Percentiles rank a stretch among this genome's conserved stretches.
Conservation (phyloP, 2,329 filamentous ascomycete species). For the Lachnellula willkommii region DNA sequence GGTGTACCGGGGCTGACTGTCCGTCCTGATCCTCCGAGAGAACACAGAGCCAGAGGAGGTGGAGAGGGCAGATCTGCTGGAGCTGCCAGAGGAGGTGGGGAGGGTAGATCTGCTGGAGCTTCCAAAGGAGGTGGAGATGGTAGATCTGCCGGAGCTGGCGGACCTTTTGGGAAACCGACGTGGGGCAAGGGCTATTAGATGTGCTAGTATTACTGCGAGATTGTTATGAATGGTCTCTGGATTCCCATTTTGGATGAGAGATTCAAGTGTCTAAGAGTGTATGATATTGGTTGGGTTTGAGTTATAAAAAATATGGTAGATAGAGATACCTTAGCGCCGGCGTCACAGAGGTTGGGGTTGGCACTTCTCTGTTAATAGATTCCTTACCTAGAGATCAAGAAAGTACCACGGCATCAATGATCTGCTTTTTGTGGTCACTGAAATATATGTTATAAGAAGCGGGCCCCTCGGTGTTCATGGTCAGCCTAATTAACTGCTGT, state of each 20-base stretch:
- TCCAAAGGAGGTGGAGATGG: conserved; percentile 15
- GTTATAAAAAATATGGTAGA: not conserved
- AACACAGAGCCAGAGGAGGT: conserved; percentile 13
- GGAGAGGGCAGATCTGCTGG: conserved; percentile 16
- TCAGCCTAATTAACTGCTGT: too few species aligned
- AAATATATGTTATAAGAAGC: too few species aligned
- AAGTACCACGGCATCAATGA: too few species aligned
- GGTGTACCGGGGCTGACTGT: conserved; percentile 45
- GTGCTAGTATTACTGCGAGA: too few species aligned
- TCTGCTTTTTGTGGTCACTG: too few species aligned
- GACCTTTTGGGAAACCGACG: too few species aligned
- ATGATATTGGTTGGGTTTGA: not conserved
- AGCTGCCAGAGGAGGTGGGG: conserved; percentile 12
- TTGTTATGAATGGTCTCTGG: too few species aligned
- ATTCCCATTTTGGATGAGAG: too few species aligned
- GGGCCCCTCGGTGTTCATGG: too few species aligned
- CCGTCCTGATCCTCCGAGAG: conserved; percentile 38
- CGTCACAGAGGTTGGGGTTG: conserved; percentile 7
- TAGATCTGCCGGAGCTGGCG: conserved; percentile 3
- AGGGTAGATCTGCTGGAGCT: conserved; percentile 10
- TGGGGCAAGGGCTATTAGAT: too few species aligned
- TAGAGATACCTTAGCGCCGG: conserved; percentile 12
- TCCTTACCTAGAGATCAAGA: not conserved
- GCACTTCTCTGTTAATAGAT: conserved; percentile 1
- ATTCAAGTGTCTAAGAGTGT: not conserved